These are phyloP conservation scores for Vicia villosa DNA, from an alignment of 306 rosid genomes.

Conservation along the genomic window DNA sequence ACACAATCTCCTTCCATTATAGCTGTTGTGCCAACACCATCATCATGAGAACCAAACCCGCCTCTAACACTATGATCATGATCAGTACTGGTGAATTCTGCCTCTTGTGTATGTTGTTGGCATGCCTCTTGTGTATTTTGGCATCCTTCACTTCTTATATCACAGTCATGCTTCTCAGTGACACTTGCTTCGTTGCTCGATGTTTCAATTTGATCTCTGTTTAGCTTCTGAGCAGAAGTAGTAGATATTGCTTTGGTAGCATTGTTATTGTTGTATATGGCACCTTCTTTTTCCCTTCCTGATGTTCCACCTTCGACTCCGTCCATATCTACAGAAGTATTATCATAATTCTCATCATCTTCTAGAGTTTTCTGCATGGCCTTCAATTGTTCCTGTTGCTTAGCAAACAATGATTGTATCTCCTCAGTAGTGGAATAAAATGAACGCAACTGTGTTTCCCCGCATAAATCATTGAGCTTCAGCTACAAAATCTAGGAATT, in stretches of 20 bases:
- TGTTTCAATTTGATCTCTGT: slow-evolving; percentile 53
- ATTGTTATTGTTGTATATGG: slow-evolving; percentile 40
- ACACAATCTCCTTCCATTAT: slow-evolving; percentile 61
- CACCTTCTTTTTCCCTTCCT: slow-evolving; percentile 47
- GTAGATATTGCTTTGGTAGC: slow-evolving; percentile 55
- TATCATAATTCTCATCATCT: slow-evolving; percentile 89
- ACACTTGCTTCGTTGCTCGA: slow-evolving; percentile 72
- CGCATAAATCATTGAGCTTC: slow-evolving; percentile 49
- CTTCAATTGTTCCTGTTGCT: slow-evolving; percentile 94
- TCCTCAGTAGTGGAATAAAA: slow-evolving; percentile 97
- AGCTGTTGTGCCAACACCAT: slow-evolving; percentile 52
- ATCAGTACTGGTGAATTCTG: slow-evolving; percentile 74
- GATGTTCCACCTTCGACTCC: slow-evolving; percentile 42
- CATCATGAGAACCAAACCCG: slow-evolving; percentile 78
- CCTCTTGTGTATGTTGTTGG: slow-evolving; percentile 79
- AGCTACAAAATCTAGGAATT: slow-evolving; percentile 35
- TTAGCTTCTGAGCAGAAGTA: slow-evolving; percentile 53
- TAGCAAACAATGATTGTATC: slow-evolving; percentile 72
- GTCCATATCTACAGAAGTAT: slow-evolving; percentile 70
- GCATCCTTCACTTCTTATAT: slow-evolving; percentile 63
- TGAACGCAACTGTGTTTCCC: slow-evolving; percentile 90
- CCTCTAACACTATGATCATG: slow-evolving; percentile 57
- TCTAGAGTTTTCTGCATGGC: slow-evolving; percentile 90
- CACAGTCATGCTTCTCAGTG: slow-evolving; percentile 88
- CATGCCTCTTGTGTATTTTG: slow-evolving; percentile 75